phyloP scores from a whole-genome alignment of 176 grass and related monocot genomes.

The Oryza glaberrima region DNA sequence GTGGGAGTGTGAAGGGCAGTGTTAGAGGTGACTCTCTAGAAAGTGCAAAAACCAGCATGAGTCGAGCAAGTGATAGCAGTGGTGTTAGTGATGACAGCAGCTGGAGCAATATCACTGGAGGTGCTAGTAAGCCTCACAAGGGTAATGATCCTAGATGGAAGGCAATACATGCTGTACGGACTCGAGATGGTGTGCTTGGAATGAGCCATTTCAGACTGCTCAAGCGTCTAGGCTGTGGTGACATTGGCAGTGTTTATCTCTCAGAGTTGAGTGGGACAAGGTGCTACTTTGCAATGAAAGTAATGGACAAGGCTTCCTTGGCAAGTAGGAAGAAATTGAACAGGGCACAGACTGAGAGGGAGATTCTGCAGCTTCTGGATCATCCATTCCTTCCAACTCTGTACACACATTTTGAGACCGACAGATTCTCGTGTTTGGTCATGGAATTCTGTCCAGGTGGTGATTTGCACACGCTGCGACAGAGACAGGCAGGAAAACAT shows the following conservation, averaged over 20 bases:
- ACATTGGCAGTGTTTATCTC: slow-evolving; percentile 94
- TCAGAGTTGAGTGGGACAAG: slow-evolving; percentile 90
- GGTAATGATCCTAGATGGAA: slow-evolving; percentile 94
- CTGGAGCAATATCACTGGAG: slow-evolving; percentile 87
- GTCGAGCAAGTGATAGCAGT: slow-evolving; percentile 88
- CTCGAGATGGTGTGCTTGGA: slow-evolving; percentile 69
- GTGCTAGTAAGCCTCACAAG: slow-evolving; percentile 89
- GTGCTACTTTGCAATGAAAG: slow-evolving; percentile 98
- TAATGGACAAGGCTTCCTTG: slow-evolving; percentile 91
- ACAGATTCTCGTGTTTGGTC: slow-evolving; percentile 87
- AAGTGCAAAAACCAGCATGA: slow-evolving; percentile 93
- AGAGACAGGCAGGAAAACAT: slow-evolving; percentile 79
- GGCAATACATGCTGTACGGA: slow-evolving; percentile 82
- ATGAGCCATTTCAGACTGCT: slow-evolving; percentile 98
- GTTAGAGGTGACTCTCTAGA: slow-evolving; percentile 66
- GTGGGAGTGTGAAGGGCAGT: slow-evolving; percentile 56
- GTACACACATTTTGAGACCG: slow-evolving; percentile 94
- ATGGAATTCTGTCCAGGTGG: slow-evolving; percentile 99
- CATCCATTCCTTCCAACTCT: slow-evolving; percentile 88
- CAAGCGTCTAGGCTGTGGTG: slow-evolving; percentile 86
- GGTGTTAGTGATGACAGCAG: slow-evolving; percentile 85
- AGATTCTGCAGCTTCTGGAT: slow-evolving; percentile 87
- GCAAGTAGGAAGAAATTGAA: slow-evolving; percentile 91
- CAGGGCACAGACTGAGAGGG: slow-evolving; percentile 88
- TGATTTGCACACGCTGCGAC: slow-evolving; percentile 88